Evolutionary conservation across 2,329 filamentous ascomycete species (phyloP), one percentile per base, ranked within the genome.

Genomic region (Kalmusia sp.): DNA sequence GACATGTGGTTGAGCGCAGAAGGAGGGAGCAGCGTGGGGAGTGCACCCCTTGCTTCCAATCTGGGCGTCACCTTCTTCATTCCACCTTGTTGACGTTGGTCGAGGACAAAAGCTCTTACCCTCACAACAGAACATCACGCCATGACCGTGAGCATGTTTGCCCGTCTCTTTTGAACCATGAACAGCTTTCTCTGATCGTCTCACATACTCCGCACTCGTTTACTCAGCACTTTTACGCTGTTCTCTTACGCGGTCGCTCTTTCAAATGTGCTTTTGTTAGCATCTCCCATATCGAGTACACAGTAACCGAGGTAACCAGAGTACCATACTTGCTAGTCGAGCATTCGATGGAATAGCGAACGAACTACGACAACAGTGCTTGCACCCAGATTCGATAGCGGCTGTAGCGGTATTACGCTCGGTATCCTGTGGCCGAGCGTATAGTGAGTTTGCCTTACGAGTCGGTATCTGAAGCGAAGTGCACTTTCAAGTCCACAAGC

Each of bases 201-300:
- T 19, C 33, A 39, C 40, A 40, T 46, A 31, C 38, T 33, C 24
- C 49, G 46, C 49, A 46, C 49, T 40, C 49, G 12, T 39, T 46
- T 46, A 51, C 15, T 24, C 17, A 46, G 40, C 41, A 51, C 24
- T 21, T 39, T 51, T 46, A 51, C 39, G 31, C 33, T 28, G 34
- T 30, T 47, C 34, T 25, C 28, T 28, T 27, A 37, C 22, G 25
- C n/a, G 4, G 15, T 30, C 39, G 31, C 49, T 43, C 17, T 44
- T 51, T 35, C 22, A 33, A 31, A 17, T 11, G 28, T 15, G 39
- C 43, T 35, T 17, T 25, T 17, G 28, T 21, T 17, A 35, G 38
- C 47, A 35, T 33, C 30, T 49, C 35, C 47, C 30, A 17, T 43
- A 27, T n/a, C 4, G 19, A 34, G 28, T 27, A 25, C 30, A 41